Base-by-base conservation (phyloP, 176 grass and related monocot genomes). In the Musa troglodytarum region DNA sequence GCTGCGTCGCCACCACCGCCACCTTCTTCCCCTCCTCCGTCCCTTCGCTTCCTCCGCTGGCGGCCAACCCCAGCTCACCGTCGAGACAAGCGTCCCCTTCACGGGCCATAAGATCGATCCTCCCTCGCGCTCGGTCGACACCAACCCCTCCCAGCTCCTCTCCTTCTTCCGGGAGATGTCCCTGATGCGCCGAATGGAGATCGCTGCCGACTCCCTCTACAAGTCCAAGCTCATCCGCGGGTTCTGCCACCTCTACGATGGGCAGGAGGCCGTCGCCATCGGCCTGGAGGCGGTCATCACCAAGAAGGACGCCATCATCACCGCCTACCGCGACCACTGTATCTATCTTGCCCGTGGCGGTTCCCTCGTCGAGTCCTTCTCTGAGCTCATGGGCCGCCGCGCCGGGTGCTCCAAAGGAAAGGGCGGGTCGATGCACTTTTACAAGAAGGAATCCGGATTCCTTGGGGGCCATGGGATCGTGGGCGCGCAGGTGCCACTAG, bases 211-310 rank as follows among this genome's bases (percentile, higher is more conserved):
- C 74, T 97, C 93, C 0, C 93, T 97, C 56, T 97, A 97, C 90
- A 97, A 97, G 80, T 80, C 90, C 0, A 97, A 97, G 90, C 93
- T 97, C 19, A 93, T 97, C 86, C 87, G 87, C 2, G 93, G 93
- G 3, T 97, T 97, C 86, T 97, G 93, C 84, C 94, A 97, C 79
- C 90, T 97, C 49, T 97, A 97, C 86, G 94, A 97, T 65, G 94
- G 90, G 0, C 90, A 97, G 71, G 94, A 97, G 75, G 87, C 93
- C 0, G 85, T 93, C 0, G 87, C 87, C 34, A 64, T 96, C 0
- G 89, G 93, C 1, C 92, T 96, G 81, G 93, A 96, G 83, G 85
- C 93, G 0, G 74, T 79, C 53, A 69, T 57, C 77, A 90, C 89
- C 1, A 91, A 91, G 85, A 13, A 69, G 16, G 93, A 97, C 76